These are phyloP conservation scores for Cantharellus anzutake DNA, from an alignment of 768 basidiomycete species.

Conservation along the genomic window DNA sequence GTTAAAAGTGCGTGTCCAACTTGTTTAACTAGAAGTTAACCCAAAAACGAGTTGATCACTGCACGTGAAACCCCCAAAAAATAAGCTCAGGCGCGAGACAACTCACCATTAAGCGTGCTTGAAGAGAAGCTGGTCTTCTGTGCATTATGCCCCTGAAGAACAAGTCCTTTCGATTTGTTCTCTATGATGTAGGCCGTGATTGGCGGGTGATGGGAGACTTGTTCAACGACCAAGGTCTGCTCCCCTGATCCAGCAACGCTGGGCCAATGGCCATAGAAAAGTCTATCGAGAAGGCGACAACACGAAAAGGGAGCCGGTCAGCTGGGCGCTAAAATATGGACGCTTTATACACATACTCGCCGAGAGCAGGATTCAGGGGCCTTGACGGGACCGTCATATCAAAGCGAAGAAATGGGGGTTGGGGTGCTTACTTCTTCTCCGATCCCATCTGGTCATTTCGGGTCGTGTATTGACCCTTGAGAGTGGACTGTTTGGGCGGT, in stretches of 20 bases:
- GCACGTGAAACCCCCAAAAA: background rate
- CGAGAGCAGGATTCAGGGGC: slow-evolving; percentile 88
- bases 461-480: slow-evolving; percentile 90
- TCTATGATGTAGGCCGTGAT: slow-evolving; percentile 63
- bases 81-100: background rate
- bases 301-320: background rate
- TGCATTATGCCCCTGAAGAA: slow-evolving; percentile 72
- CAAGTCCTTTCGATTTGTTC: slow-evolving; percentile 58
- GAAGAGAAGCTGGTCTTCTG: slow-evolving; percentile 91
- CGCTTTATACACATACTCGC: slow-evolving; percentile 39
- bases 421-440: slow-evolving; percentile 71
- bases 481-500: slow-evolving; percentile 24
- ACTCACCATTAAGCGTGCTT: slow-evolving; percentile 23
- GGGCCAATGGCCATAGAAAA: slow-evolving; percentile 85
- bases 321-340: background rate
- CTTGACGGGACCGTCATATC: slow-evolving; percentile 21
- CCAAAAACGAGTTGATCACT: background rate
- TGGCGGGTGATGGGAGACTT: slow-evolving; percentile 79
- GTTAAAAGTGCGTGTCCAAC: slow-evolving; percentile 83
- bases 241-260: slow-evolving; percentile 50
- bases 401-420: background rate
- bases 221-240: slow-evolving; percentile 74
- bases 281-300: slow-evolving; percentile 19
- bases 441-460: slow-evolving; percentile 90
- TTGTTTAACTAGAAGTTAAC: slow-evolving; percentile 50